Percentiles rank a stretch among this genome's conserved stretches.
These are phyloP conservation scores for Talaromyces verruculosus DNA, from an alignment of 2,329 filamentous ascomycete species.

Conservation along the genomic window DNA sequence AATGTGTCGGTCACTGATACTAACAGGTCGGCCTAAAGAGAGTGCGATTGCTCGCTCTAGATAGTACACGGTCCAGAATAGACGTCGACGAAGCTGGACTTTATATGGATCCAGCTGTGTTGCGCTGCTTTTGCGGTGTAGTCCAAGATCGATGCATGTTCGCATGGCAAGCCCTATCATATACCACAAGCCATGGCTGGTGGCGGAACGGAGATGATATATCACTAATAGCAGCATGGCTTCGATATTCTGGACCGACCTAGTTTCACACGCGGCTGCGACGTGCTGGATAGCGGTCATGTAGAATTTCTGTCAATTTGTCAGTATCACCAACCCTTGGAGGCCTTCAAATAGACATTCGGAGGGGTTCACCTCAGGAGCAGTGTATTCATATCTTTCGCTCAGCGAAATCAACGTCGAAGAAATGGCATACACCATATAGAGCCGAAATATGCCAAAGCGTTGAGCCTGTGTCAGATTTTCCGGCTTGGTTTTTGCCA, in stretches of 20 bases:
- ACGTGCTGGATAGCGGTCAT: constrained; percentile 52
- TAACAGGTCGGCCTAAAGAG: constrained; percentile 53
- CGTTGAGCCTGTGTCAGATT: constrained; percentile 38
- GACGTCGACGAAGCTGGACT: constrained; percentile 47
- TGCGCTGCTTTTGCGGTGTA: constrained; percentile 52
- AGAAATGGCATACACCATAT: constrained; percentile 55
- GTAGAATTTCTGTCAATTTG: constrained; percentile 46
- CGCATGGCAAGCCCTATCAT: constrained; percentile 57
- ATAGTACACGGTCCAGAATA: constrained; percentile 56
- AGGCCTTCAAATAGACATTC: neutral
- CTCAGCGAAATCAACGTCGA: constrained; percentile 52
- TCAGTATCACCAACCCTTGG: neutral
- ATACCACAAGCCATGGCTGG: constrained; percentile 55
- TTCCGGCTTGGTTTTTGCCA: constrained; percentile 39
- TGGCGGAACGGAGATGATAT: constrained; percentile 53
- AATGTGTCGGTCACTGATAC: constrained; percentile 54
- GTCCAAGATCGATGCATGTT: constrained; percentile 53
- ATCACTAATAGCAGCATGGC: constrained; percentile 54
- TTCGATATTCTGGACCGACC: constrained; percentile 54
- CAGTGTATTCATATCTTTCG: constrained; percentile 46
- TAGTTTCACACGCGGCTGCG: constrained; percentile 50
- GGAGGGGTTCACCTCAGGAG: constrained; percentile 40
- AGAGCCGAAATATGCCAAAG: constrained; percentile 53
- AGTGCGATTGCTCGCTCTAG: constrained; percentile 53
- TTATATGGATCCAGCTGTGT: constrained; percentile 43